These are phyloP conservation scores for Suillus tomentosus DNA, from an alignment of 768 basidiomycete genomes.

Conservation along the genomic window DNA sequence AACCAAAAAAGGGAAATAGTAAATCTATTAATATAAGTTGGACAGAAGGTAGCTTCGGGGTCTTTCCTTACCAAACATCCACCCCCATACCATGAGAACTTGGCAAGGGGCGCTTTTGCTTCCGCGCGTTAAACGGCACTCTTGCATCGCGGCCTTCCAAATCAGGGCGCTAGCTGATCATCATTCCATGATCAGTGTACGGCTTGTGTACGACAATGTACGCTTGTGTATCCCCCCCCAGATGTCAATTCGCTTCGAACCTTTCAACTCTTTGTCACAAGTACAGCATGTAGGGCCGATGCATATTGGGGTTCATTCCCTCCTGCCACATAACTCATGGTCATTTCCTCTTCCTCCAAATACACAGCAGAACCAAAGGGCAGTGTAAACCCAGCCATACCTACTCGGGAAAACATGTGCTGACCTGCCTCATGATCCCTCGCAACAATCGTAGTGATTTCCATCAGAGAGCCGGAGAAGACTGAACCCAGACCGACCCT, in stretches of 20 bases:
- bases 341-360: too few species aligned
- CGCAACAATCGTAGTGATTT: slow-evolving; percentile 18
- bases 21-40: slow-evolving; percentile 10
- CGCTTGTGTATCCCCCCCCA: not conserved
- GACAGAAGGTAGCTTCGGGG: slow-evolving; percentile 19
- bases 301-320: too few species aligned
- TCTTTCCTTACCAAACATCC: slow-evolving; percentile 18
- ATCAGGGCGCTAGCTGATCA: slow-evolving; percentile 23
- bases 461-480: not conserved
- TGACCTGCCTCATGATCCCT: slow-evolving; percentile 8
- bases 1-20: slow-evolving; percentile 12
- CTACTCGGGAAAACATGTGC: not conserved
- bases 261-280: too few species aligned
- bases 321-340: too few species aligned
- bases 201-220: slow-evolving; percentile 10
- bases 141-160: slow-evolving; percentile 23
- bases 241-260: too few species aligned
- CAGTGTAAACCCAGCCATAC: slow-evolving; percentile 7
- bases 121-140: slow-evolving; percentile 19
- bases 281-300: too few species aligned
- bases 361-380: not conserved
- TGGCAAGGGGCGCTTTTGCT: slow-evolving; percentile 25
- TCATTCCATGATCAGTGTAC: slow-evolving; percentile 4
- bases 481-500: not conserved
- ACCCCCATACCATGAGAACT: slow-evolving; percentile 28